Conservation (phyloP, 352 stramenopile species). For the Globisporangium irregulare region DNA sequence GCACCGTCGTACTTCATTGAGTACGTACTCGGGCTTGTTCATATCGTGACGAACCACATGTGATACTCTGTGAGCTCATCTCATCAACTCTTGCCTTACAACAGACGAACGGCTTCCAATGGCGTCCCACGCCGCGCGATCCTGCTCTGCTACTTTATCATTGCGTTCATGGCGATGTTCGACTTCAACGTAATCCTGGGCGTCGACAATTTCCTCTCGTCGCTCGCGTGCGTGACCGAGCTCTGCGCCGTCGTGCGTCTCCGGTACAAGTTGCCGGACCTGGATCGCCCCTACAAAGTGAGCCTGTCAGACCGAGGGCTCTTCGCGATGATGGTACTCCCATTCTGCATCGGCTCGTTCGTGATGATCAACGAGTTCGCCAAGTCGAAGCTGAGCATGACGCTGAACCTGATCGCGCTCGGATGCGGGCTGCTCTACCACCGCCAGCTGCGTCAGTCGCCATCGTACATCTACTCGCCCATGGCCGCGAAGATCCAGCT, state of each 20-base stretch:
- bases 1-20: constrained; percentile 71
- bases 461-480: constrained; percentile 35
- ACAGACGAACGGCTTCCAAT: constrained; percentile 34
- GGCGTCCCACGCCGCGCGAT: constrained; percentile 67
- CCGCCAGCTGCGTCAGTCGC: constrained; percentile 42
- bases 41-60: background rate
- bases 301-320: constrained; percentile 49
- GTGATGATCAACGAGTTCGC: constrained; percentile 80
- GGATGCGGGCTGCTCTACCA: constrained; percentile 51
- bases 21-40: constrained; percentile 27
- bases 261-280: constrained; percentile 67
- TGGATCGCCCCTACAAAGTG: constrained; percentile 70
- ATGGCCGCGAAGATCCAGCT: constrained; percentile 19
- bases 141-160: constrained; percentile 69
- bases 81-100: constrained; percentile 18
- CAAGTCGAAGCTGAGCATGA: constrained; percentile 65
- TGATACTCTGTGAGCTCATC: background rate
- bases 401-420: constrained; percentile 53
- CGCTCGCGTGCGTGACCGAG: constrained; percentile 66
- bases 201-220: constrained; percentile 82
- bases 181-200: constrained; percentile 80
- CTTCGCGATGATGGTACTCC: constrained; percentile 46
- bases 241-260: constrained; percentile 73
- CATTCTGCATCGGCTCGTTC: constrained; percentile 61
- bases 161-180: constrained; percentile 74